Base-by-base conservation (phyloP, 2,329 filamentous ascomycete genomes). In the Daldinia sp. region DNA sequence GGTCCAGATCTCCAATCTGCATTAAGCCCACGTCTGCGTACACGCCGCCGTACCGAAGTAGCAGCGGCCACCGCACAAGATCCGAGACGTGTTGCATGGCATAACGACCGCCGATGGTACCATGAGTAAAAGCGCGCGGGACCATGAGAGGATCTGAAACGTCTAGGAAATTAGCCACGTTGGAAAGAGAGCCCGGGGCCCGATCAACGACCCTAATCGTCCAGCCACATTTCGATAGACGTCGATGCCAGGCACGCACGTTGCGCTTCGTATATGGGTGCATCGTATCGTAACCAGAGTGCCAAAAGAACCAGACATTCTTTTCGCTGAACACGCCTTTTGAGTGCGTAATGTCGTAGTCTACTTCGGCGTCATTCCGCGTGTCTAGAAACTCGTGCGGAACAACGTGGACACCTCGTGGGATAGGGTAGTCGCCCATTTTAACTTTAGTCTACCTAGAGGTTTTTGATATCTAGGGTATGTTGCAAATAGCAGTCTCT, bases 231-330 rank as follows among this genome's bases (percentile, higher is more conserved):
- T 77, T 79, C 0, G 79, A 77, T 55, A 85, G 79, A n/a, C 84
- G 80, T 1, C 83, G 78, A 68, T 86, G 77, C 80, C 83, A 87
- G 52, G 81, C 77, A 37, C 83, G 78, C 25, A 87, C 76, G 62
- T 82, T 86, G 37, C 85, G 83, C 59, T 82, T 75, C 3, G 80
- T 77, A 70, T 85, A 86, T 0, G 78, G 76, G 58, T 84, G 81
- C 78, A 87, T 82, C 23, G 72, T 74, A 2, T 66, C 41, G 67
- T 80, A 82, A 25, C 84, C 84, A 3, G 74, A 74, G 70, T 86
- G 78, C 85, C 85, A 87, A 74, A 85, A 87, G 70, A 85, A 84
- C 79, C 83, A 87, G 23, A 87, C 75, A 48, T 85, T 85, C 70
- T 86, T 86, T 45, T 80, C 78, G 19, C 74, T 71, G 0, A 74